Evolutionary conservation across 2,329 filamentous ascomycete genomes (phyloP), one percentile per base, ranked within the genome.

Genomic region (Zalaria obscura): DNA sequence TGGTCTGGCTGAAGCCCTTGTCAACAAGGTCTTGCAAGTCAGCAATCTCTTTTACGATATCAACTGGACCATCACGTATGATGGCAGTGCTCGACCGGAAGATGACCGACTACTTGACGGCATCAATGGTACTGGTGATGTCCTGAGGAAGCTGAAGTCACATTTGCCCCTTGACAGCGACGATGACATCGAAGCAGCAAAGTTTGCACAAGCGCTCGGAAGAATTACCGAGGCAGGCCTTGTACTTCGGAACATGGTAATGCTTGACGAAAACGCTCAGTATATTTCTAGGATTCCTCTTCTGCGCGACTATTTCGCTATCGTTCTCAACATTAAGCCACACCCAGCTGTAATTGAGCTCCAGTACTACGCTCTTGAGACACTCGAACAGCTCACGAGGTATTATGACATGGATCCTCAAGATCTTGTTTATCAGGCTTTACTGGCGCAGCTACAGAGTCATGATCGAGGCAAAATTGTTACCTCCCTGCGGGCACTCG

Each of bases 211-310:
- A 47, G 68, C 73, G 35, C 69, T 96, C 45, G 74, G 83, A 8
- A 75, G 85, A 48, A 73, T 93, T 47, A 89, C 82, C 25, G 88
- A 96, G 60, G 87, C 91, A 2, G 79, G 82, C 18, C 67, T 96
- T 37, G 88, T 93, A 11, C 70, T 96, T 35, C 78, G 91, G 40
- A 98, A 98, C 59, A 95, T 98, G 87, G 80, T 88, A n/a, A 83
- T 93, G 61, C 68, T 95, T 18, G 76, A 80, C 25, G 87, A 94
- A 47, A 98, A 98, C 55, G 89, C 89, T 0, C 65, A 73, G 25
- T 91, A 87, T 57, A 73, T 93, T 52, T 75, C 85, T 4, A 77
- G 81, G 25, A 78, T 89, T 45, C 75, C 75, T 10, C 71, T 86
- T 1, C 67, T 93, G 33, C 80, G 82, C 55, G 88, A 95, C 52